A percentile compares a stretch with the other conserved stretches of the same genome.
Evolutionary conservation across 805 yeast genomes (phyloP).

Genomic region (Metschnikowia santaceciliae): DNA sequence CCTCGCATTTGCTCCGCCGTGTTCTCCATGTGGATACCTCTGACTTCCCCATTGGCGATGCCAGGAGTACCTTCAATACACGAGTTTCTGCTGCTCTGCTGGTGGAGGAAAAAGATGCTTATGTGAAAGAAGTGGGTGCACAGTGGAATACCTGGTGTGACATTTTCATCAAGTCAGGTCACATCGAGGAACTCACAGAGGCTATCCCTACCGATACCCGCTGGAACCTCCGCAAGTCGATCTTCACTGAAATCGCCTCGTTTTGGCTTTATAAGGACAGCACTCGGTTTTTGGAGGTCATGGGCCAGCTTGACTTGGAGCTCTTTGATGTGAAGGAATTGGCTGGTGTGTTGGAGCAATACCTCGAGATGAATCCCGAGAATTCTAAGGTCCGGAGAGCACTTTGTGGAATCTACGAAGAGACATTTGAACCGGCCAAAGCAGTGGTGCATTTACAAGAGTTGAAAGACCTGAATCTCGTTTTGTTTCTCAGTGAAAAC

Average conservation of each 20-base stretch:
- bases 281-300: constrained; percentile 36
- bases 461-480: constrained; percentile 49
- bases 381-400: constrained; percentile 33
- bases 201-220: constrained; percentile 51
- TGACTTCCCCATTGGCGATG: constrained; percentile 27
- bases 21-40: constrained; percentile 18
- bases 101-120: constrained; percentile 17
- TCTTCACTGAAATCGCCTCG: constrained; percentile 43
- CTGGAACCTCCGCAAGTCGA: constrained; percentile 27
- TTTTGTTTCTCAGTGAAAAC: constrained; percentile 56
- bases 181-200: constrained; percentile 44
- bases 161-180: constrained; percentile 46
- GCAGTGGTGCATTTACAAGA: constrained; percentile 64
- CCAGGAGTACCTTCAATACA: constrained; percentile 27
- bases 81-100: constrained; percentile 11
- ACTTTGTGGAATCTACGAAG: constrained; percentile 52
- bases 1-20: constrained; percentile 45
- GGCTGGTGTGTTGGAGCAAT: constrained; percentile 44
- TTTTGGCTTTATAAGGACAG: constrained; percentile 36
- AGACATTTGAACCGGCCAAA: constrained; percentile 51
- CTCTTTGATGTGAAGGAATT: constrained; percentile 47
- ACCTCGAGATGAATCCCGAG: constrained; percentile 28
- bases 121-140: constrained; percentile 21
- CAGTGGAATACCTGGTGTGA: constrained; percentile 67
- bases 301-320: constrained; percentile 55